These are phyloP conservation scores for Xylaria sp. DNA, from an alignment of 2,329 filamentous ascomycete genomes.

Conservation along the genomic window DNA sequence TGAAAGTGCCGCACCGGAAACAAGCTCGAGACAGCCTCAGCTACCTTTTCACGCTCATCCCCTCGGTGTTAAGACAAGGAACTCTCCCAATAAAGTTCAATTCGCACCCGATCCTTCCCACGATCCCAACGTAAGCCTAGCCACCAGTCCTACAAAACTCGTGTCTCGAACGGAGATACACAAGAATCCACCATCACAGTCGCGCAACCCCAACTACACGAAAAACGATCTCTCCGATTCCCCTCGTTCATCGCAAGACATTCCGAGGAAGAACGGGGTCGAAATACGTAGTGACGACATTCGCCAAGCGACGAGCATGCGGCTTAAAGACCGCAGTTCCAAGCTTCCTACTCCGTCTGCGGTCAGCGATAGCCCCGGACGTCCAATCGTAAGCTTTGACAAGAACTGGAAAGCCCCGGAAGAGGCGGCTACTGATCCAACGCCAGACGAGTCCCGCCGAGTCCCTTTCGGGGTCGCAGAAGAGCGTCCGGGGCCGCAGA, in stretches of 20 bases:
- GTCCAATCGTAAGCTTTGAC: constrained; percentile 98
- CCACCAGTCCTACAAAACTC: constrained; percentile 54
- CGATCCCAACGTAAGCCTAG: constrained; percentile 49
- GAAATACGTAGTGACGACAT: constrained; percentile 91
- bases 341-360: constrained; percentile 89
- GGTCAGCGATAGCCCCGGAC: constrained; percentile 88
- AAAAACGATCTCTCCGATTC: constrained; percentile 64
- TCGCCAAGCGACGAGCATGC: constrained; percentile 88
- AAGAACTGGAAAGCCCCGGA: constrained; percentile 80
- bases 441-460: constrained; percentile 61
- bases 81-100: constrained; percentile 71
- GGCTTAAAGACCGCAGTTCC: constrained; percentile 82
- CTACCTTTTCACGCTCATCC: constrained; percentile 52
- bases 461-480: constrained; percentile 48
- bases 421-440: constrained; percentile 76
- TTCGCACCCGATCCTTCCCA: constrained; percentile 59
- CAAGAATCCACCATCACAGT: constrained; percentile 83
- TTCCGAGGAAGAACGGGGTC: constrained; percentile 77
- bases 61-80: constrained; percentile 69
- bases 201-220: constrained; percentile 82
- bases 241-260: constrained; percentile 52
- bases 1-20: constrained; percentile 56
- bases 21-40: constrained; percentile 41
- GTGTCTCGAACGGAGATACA: constrained; percentile 76
- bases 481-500: constrained; percentile 44